Base-by-base conservation (phyloP, 257 asterid genomes). In the Euphrasia confusa region DNA sequence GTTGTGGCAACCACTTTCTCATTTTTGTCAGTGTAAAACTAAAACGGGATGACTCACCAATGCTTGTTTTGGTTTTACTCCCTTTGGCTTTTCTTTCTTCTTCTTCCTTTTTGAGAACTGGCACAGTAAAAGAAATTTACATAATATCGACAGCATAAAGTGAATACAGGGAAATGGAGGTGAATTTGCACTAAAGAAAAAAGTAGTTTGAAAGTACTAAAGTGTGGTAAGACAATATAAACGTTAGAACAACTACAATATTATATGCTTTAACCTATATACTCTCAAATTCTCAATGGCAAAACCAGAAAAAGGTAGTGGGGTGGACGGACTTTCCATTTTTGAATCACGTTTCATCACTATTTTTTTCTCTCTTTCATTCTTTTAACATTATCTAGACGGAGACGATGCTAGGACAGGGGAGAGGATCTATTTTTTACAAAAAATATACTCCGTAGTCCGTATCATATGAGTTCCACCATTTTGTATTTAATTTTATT, bases 71-170 rank as follows among this genome's bases (percentile, higher is more conserved):
- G 40, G 69, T 71, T 80, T 83, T 84, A 68, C 83, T 88, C 78
- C 63, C 77, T 76, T 74, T 81, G 69, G 87, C 80, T 77, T 72
- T 83, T 68, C 77, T 77, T 79, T 84, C 90, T 72, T 86, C 98
- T 75, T 92, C 97, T 73, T 87, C 96, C 79, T 81, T 87, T 87
- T 78, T 91, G 76, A 86, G 94, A 77, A 73, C 99, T 92, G 71
- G 49, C 33, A 61, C 62, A 71, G 58, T n/a, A 59, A 72, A 63
- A 63, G 37, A 72, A 61, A 47, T 13, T 13, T 45, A 58, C 11
- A 50, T 50, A 24, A 13, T 53, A 54, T 37, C 30, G 10, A 28
- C 26, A 49, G 15, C 45, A 21, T 63, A 30, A 1, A 2, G 32
- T 50, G 39, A 55, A 27, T 48, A 61, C 32, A 18, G 45, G 9